Conservation (phyloP, 164 flowering plant genomes). For the Protea cynaroides region DNA sequence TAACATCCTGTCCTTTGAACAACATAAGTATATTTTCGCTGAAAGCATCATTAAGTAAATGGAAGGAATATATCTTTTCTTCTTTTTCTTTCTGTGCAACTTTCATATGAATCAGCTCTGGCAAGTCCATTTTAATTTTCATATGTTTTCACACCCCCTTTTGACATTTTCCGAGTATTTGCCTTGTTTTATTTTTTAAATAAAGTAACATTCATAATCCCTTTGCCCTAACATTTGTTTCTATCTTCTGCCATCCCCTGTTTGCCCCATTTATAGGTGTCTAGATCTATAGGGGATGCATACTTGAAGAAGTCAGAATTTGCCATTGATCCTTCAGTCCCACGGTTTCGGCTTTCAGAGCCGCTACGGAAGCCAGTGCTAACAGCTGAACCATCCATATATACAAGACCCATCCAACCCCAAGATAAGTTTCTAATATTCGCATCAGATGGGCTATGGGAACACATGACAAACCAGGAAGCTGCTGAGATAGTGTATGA, state of each 20-base stretch:
- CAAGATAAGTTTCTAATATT: conserved; percentile 67
- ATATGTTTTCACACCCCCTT: too few species aligned
- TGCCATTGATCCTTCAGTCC: conserved; percentile 43
- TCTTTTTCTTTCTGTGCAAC: too few species aligned
- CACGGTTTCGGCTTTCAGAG: conserved; percentile 46
- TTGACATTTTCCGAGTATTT: too few species aligned
- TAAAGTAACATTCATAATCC: too few species aligned
- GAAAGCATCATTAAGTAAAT: too few species aligned
- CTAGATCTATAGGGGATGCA: conserved; percentile 86
- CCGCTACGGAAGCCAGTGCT: conserved; percentile 59
- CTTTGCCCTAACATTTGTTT: background rate
- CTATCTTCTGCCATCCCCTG: background rate
- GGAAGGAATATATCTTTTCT: too few species aligned
- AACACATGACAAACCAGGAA: conserved; percentile 58
- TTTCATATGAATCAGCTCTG: too few species aligned
- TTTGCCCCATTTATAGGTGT: conserved; percentile 38
- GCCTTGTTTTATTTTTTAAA: too few species aligned
- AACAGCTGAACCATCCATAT: conserved; percentile 60
- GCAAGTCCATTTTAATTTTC: too few species aligned
- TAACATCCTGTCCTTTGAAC: too few species aligned
- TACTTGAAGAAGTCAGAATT: conserved; percentile 74
- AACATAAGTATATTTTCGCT: too few species aligned
- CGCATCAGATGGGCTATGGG: conserved; percentile 98
- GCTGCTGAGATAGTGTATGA: conserved; percentile 65
- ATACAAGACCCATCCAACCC: conserved; percentile 33